These are phyloP conservation scores for Hymenochaete sp. DNA, from an alignment of 1,284 basidiomycete genomes.

Conservation along the genomic window DNA sequence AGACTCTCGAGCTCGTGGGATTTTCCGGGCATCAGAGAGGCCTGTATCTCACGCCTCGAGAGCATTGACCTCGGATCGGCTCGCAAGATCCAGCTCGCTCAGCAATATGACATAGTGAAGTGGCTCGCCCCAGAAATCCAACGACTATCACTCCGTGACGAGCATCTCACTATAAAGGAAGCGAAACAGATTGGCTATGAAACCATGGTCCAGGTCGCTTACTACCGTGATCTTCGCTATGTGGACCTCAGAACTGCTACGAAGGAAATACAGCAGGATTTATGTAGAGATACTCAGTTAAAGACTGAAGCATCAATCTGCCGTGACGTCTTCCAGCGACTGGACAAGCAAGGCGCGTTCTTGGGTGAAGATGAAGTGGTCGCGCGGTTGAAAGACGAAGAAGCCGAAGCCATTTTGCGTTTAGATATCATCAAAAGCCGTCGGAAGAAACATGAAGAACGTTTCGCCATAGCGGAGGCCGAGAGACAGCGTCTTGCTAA, in stretches of 20 bases:
- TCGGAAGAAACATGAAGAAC: too few relatives aligned
- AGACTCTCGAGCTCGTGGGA: background rate
- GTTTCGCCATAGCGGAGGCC: too few relatives aligned
- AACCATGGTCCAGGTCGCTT: too few relatives aligned
- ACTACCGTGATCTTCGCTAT: background rate
- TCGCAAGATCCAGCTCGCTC: background rate
- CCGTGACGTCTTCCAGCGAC: too few relatives aligned
- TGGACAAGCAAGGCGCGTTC: too few relatives aligned
- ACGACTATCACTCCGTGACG: background rate
- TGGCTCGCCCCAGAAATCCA: background rate
- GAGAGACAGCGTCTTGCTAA: background rate
- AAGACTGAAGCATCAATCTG: too few relatives aligned
- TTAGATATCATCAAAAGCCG: too few relatives aligned
- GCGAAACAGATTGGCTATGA: background rate
- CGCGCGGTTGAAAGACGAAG: too few relatives aligned
- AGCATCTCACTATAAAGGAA: background rate
- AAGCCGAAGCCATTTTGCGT: too few relatives aligned
- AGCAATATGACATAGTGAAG: background rate
- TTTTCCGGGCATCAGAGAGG: background rate
- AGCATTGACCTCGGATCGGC: background rate
- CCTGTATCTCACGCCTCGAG: background rate
- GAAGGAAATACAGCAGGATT: too few relatives aligned
- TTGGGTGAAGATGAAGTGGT: too few relatives aligned
- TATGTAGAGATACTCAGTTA: too few relatives aligned
- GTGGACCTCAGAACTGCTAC: background rate